Evolutionary conservation across 768 basidiomycete species (phyloP), one percentile per base, ranked within the genome.

Genomic region (Pilatotrama ljubarskyi): DNA sequence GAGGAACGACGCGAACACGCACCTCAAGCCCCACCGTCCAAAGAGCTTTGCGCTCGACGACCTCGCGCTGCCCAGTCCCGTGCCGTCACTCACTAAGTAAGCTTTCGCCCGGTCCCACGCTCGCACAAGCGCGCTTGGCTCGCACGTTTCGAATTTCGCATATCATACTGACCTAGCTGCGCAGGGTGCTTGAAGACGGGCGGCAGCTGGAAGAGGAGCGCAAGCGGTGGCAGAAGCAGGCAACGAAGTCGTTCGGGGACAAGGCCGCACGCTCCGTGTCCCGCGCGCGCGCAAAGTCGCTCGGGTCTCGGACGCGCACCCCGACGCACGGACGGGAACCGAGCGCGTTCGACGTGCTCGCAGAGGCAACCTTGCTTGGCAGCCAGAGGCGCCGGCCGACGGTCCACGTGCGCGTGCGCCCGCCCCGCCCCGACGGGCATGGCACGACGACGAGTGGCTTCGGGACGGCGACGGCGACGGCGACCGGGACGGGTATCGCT

Each of bases 131-230:
- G 42, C 51, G 46, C 44, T 52, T 48, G 51, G 32, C 3, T 14
- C 14, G n/a, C 42, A 52, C 36, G 24, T 38, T 42, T 32, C 10
- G 29, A 32, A 32, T 32, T 32, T 32, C 29, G 10, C 10, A 32
- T 10, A n/a, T 32, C 42, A 36, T 50, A 22, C 29, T 51, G 4
- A 51, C 25, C 51, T 59, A 32, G 51, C 54, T 13, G 43, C 43
- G 10, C 61, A 91, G 90, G 65, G 89, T 91, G 22, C 74, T 92
- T 10, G 82, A 83, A 60, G 87, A 90, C 61, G 82, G 85, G 11
- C 75, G 82, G 53, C 75, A 75, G 46, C 77, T 91, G 11, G 79
- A 84, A n/a, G 77, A 76, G 50, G 82, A 91, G 61, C 84, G 90
- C 15, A 78, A 80, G 50, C 74, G 77, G 63, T 92, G 90, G 90